Evolutionary conservation across 495 filamentous ascomycete genomes (phyloP), one percentile per base, ranked within the genome.

Genomic region (Penicillium taxi): DNA sequence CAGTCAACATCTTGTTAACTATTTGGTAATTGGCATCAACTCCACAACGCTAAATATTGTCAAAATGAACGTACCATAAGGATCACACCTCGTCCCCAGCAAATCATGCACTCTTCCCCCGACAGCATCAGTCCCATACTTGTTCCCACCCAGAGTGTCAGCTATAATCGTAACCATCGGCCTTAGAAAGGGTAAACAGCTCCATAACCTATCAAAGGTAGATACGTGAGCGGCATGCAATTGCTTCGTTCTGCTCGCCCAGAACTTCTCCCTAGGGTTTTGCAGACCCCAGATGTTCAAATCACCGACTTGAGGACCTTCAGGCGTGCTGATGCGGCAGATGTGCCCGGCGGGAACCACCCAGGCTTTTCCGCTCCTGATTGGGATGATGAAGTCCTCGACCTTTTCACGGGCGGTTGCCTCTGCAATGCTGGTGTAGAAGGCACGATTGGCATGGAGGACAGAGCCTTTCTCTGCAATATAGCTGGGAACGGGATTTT

Each of bases 301-400:
- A 47, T 91, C 84, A 20, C 83, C 85, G 0, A 86, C 82, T 51
- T 87, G 83, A 0, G 84, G 78, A 0, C 84, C 84, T 28, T 81
- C 62, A 1, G 82, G 81, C 0, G 83, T 87, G 13, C 77, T 80
- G 35, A 90, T 67, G 3, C 78, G 75, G 36, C 84, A 73, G 41
- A 90, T 67, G 29, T 74, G 70, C 9, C 78, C 80, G 7, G 72
- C 59, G 13, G 69, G 67, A 0, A 78, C 78, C 13, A 72, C 62
- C 77, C 78, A 84, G 0, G 79, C 80, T 28, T 72, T 67, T 3
- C 78, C 79, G 1, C n/a, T n/a, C n/a, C n/a, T n/a, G n/a, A n/a
- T n/a, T 12, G 53, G 56, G 28, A 70, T 56, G 7, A 54, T 64
- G 31, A 69, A 69, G 2, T 57, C 61, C 11, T 56, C 55, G 31